Base-by-base conservation (phyloP, 176 grass and related monocot species). In the Carex cristatella region DNA sequence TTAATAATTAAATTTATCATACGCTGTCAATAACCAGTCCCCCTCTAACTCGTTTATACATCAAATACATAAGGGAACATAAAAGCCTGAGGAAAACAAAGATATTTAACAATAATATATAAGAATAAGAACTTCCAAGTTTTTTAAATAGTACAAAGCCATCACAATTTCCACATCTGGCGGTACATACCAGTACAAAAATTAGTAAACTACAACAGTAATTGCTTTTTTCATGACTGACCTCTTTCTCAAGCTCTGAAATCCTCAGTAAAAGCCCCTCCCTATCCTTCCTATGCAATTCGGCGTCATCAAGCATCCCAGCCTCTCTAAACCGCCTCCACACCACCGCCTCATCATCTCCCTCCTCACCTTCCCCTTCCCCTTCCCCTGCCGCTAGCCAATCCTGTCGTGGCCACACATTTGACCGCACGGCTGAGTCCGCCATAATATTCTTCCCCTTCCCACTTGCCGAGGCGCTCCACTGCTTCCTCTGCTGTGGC, bases 231-330 rank as follows among this genome's bases (percentile, higher is more conserved):
- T 10, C 1, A 32, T n/a, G 10, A 63, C 31, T 65, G 18, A 94
- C 93, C 93, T 95, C 93, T 80, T 89, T 87, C 71, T 99, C 88
- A 14, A 95, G 87, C 35, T 95, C 91, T 13, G 78, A 49, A n/a
- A 87, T 88, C 84, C 87, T 94, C 61, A 86, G 88, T 1, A 84
- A 65, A 76, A 79, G 86, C 27, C 80, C 91, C 72, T 88, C 89
- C 83, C 81, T 84, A 13, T 92, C 96, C 83, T 95, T 98, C 66
- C 85, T 91, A 61, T 92, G 90, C 46, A 92, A 63, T 74, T 84
- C 88, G 0, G 93, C 87, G 31, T 90, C 85, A 54, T 90, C 89
- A 30, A 90, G 81, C 55, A 90, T 79, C 55, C 89, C 89, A 4
- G 74, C 89, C 60, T 90, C 85, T 69, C 85, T 59, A 54, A 90